phyloP scores from a whole-genome alignment of 1,284 basidiomycete species.

The Ceratobasidium sp. region DNA sequence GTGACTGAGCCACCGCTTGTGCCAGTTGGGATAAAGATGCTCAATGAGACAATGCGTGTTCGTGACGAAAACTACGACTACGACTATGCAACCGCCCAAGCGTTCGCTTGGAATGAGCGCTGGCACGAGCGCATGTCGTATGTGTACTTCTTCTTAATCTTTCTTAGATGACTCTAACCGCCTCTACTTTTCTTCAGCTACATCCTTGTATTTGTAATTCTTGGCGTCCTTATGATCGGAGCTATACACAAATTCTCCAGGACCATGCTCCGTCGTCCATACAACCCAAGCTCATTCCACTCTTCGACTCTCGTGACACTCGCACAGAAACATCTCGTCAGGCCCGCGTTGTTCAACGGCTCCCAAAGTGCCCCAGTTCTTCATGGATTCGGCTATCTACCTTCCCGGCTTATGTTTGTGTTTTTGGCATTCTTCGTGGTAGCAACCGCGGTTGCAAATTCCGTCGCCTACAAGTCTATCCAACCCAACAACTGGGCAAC shows the following conservation, averaged over 20 bases:
- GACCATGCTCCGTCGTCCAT: slow-evolving; percentile 4
- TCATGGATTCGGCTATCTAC: slow-evolving; percentile 24
- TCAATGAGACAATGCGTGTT: slow-evolving; percentile 22
- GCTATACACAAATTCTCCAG: slow-evolving; percentile 3
- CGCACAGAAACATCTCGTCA: slow-evolving; percentile 27
- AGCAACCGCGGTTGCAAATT: slow-evolving; percentile 6
- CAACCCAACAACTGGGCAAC: slow-evolving; percentile 35
- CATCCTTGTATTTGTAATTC: slow-evolving; percentile 5
- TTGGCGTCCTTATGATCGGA: neutral
- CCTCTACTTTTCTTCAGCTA: neutral
- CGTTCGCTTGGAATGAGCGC: slow-evolving; percentile 38
- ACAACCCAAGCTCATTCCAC: neutral
- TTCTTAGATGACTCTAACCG: too few relatives aligned
- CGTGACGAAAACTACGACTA: slow-evolving; percentile 6
- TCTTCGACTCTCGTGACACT: slow-evolving; percentile 1
- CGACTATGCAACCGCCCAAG: slow-evolving; percentile 35
- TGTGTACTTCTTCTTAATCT: neutral
- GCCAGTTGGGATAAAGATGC: slow-evolving; percentile 10
- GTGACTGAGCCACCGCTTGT: slow-evolving; percentile 23
- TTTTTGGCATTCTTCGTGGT: slow-evolving; percentile 33
- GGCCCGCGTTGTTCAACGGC: slow-evolving; percentile 19
- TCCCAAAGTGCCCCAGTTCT: slow-evolving; percentile 20
- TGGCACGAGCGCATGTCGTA: slow-evolving; percentile 39
- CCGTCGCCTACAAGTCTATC: slow-evolving; percentile 19
- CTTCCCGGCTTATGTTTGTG: slow-evolving; percentile 16